These are phyloP conservation scores for Solanum rostratum DNA, from an alignment of 257 asterid genomes.

Conservation along the genomic window DNA sequence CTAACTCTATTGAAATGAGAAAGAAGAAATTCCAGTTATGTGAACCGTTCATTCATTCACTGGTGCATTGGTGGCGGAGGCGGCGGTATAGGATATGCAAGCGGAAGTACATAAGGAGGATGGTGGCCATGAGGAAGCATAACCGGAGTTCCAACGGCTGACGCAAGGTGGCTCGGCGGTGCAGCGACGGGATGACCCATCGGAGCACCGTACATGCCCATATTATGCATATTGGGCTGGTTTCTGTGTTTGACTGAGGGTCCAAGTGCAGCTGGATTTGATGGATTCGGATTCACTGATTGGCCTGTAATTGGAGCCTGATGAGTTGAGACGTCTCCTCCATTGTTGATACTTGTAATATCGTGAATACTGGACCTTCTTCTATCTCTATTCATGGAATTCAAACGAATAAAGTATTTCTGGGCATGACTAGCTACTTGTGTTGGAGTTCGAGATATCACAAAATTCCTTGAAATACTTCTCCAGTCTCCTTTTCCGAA, in stretches of 20 bases:
- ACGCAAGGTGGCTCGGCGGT: conserved; percentile 56
- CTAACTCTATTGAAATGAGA: not conserved
- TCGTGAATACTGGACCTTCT: conserved; percentile 94
- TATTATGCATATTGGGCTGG: conserved; percentile 41
- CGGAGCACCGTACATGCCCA: conserved; percentile 66
- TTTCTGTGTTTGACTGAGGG: conserved; percentile 45
- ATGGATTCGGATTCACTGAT: conserved; percentile 26
- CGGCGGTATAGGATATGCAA: conserved; percentile 60
- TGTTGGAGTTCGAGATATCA: conserved; percentile 80
- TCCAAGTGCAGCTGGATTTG: conserved; percentile 15
- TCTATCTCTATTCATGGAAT: conserved; percentile 80
- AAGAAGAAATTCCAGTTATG: not conserved
- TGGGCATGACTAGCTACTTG: conserved; percentile 98
- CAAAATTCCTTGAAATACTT: conserved; percentile 88
- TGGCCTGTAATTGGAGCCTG: conserved; percentile 71
- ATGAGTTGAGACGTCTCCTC: conserved; percentile 47
- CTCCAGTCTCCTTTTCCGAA: conserved; percentile 99
- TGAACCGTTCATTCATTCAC: conserved; percentile 1
- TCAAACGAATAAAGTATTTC: conserved; percentile 80
- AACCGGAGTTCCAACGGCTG: conserved; percentile 82
- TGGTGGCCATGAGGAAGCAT: conserved; percentile 66
- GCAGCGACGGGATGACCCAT: conserved; percentile 68
- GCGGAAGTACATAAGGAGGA: conserved; percentile 51
- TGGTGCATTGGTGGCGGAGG: conserved; percentile 41
- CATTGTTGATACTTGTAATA: conserved; percentile 60